Base-by-base conservation (phyloP, 2,329 filamentous ascomycete genomes). In the Curvularia spicifera region DNA sequence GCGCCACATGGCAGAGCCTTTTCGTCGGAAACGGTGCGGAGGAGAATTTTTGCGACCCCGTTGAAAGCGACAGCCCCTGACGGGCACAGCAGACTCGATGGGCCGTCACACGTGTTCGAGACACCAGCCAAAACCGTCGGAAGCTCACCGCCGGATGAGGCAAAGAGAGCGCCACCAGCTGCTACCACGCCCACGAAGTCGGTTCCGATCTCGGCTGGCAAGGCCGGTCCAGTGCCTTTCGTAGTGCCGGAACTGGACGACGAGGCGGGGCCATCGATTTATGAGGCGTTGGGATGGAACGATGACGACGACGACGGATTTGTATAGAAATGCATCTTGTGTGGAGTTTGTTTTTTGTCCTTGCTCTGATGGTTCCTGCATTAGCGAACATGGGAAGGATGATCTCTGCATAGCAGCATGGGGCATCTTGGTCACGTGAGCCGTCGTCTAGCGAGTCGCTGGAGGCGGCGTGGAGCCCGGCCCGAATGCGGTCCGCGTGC, bases 231-330 rank as follows among this genome's bases (percentile, higher is more conserved):
- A 12, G 52, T 63, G 29, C 47, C 48, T 35, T 57, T 63, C 40
- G 45, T 61, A 9, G 61, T 63, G 8, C 52, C 53, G 13, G 55
- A 48, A 10, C 64, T 64, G 15, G 51, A 56, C 3, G 58, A 58
- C 10, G 57, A 55, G 26, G 55, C 51, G 29, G 73, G 70, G 51
- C 43, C 59, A 15, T 70, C 66, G 22, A 78, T 82, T 47, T 82
- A 81, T 57, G 77, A 78, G 50, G 73, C 72, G 10, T 60, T 82
- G 51, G 80, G 80, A 26, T 82, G 80, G 80, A 76, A 81, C 65
- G 79, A 81, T 60, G 77, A 81, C 59, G 68, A 75, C 56, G 68
- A 75, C 37, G 70, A 72, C 35, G 65, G 53, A 47, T 59, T 70
- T 45, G 48, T 47, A 57, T 67, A 60, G 59, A 49, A 37, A 40